Percentiles rank a stretch among this genome's conserved stretches.
Evolutionary conservation across 768 basidiomycete genomes (phyloP).

Genomic region (Agaricus bisporus): DNA sequence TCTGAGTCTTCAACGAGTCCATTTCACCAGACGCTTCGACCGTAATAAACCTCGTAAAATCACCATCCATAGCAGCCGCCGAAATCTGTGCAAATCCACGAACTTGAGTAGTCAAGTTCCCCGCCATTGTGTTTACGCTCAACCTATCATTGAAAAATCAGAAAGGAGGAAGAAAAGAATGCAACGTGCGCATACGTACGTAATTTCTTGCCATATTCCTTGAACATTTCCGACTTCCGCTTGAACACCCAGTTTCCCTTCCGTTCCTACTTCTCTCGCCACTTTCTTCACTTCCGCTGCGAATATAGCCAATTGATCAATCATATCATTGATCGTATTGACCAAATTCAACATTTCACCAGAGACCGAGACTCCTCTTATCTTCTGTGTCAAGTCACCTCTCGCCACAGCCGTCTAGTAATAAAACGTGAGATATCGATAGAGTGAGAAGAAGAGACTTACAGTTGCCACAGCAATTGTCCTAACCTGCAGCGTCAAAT

Average conservation of each 20-base stretch:
- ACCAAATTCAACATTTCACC: constrained; percentile 96
- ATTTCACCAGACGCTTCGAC: constrained; percentile 98
- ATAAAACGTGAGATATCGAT: neutral
- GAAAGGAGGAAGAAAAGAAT: neutral
- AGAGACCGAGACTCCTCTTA: constrained; percentile 84
- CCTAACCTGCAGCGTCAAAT: constrained; percentile 89
- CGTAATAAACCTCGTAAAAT: constrained; percentile 98
- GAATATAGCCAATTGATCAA: constrained; percentile 52
- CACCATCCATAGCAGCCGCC: constrained; percentile 97
- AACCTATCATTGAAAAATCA: constrained; percentile 38
- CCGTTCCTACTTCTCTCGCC: constrained; percentile 94
- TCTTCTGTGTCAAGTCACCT: constrained; percentile 92
- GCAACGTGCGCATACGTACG: constrained; percentile 45
- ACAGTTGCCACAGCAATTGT: constrained; percentile 92
- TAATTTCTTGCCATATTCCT: constrained; percentile 98
- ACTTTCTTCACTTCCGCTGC: constrained; percentile 81
- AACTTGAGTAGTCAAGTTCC: constrained; percentile 95
- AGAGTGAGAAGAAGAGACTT: constrained; percentile 20
- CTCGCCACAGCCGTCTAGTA: constrained; percentile 77
- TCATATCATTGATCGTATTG: constrained; percentile 93
- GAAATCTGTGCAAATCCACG: constrained; percentile 99
- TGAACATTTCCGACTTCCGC: constrained; percentile 96
- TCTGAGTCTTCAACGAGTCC: constrained; percentile 98
- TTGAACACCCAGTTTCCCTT: constrained; percentile 97
- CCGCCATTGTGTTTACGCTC: constrained; percentile 97